Conservation (phyloP, 2,329 filamentous ascomycete genomes). For the Diaporthe batatas region DNA sequence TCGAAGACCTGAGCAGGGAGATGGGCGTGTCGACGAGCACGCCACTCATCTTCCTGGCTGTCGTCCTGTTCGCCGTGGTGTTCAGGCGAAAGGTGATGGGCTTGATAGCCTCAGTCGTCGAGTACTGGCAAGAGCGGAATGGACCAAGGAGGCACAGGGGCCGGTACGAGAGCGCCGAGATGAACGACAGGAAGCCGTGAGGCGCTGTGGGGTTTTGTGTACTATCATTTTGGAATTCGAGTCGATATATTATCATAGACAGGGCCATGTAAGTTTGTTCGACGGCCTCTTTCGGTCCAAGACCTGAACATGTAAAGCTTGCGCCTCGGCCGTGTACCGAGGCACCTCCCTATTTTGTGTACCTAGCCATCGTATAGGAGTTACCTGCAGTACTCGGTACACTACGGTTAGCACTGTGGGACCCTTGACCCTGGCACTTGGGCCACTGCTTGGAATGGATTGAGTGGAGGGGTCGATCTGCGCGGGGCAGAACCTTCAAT, state of each 20-base stretch:
- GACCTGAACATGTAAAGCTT: not conserved
- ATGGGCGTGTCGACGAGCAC: conserved; percentile 18
- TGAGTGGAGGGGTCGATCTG: conserved; percentile 36
- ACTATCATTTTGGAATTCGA: not conserved
- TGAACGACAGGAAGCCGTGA: conserved; percentile 32
- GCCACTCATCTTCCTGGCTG: conserved; percentile 4
- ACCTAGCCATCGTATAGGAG: not conserved
- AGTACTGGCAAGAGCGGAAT: conserved; percentile 9
- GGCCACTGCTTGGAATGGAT: not conserved
- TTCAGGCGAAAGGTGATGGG: conserved; percentile 33
- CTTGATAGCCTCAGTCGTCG: conserved; percentile 22
- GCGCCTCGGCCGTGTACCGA: not conserved
- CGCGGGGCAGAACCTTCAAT: conserved; percentile 39
- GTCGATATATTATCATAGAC: not conserved
- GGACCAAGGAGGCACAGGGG: not conserved
- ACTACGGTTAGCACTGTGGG: too few species aligned
- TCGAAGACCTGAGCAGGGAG: conserved; percentile 11
- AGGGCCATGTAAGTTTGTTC: not conserved
- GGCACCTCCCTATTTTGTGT: not conserved
- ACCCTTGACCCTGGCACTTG: conserved; percentile 28
- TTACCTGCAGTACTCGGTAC: too few species aligned
- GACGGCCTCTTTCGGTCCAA: not conserved
- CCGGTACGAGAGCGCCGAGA: conserved; percentile 20
- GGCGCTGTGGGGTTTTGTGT: not conserved
- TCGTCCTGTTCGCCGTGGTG: conserved; percentile 11